These are phyloP conservation scores for Chrysosporium keratinophilum DNA, from an alignment of 2,329 filamentous ascomycete genomes.

Conservation along the genomic window DNA sequence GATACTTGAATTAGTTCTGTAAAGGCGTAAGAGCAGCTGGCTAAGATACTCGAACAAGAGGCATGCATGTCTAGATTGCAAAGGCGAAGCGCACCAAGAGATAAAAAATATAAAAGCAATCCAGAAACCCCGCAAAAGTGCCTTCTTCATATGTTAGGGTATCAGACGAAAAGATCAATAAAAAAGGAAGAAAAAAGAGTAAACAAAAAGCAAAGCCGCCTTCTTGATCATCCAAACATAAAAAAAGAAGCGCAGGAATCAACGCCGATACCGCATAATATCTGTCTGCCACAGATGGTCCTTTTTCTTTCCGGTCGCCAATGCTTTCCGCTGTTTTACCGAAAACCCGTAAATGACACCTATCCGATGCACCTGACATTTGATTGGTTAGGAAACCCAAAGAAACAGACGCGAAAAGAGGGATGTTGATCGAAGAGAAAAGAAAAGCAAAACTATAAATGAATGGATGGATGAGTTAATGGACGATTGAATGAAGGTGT, in stretches of 20 bases:
- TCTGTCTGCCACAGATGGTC: background rate
- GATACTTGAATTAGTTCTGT: too few relatives aligned
- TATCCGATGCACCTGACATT: constrained; percentile 10
- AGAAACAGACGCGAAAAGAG: background rate
- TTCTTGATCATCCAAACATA: background rate
- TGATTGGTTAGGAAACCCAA: background rate
- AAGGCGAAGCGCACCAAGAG: too few relatives aligned
- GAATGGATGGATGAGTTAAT: background rate
- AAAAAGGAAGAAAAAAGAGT: background rate
- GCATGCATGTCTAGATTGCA: too few relatives aligned
- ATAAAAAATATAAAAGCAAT: background rate
- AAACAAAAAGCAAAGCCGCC: background rate
- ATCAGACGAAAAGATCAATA: background rate
- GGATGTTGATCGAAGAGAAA: too few relatives aligned
- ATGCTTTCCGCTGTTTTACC: background rate
- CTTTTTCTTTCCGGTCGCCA: background rate
- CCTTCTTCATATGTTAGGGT: background rate
- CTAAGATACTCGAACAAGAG: too few relatives aligned
- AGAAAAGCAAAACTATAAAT: background rate
- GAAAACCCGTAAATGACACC: constrained; percentile 6
- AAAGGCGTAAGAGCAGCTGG: too few relatives aligned
- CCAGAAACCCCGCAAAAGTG: background rate
- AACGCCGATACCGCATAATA: background rate
- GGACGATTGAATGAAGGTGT: background rate
- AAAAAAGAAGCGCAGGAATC: background rate